Base-by-base conservation (phyloP, 2,329 filamentous ascomycete genomes). In the Cercospora beticola region DNA sequence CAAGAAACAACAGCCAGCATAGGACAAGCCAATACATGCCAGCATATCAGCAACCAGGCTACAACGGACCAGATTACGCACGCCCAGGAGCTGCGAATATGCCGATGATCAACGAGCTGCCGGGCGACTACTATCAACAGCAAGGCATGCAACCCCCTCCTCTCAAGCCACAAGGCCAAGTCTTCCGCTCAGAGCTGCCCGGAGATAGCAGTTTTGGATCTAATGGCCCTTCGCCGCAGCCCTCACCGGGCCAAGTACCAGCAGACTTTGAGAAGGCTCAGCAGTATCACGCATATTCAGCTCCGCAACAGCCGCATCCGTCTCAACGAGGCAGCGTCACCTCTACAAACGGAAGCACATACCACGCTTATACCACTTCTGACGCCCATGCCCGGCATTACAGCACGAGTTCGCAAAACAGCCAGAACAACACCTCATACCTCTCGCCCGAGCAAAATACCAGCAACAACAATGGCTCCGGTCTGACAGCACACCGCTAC, bases 31-130 rank as follows among this genome's bases (percentile, higher is more conserved):
- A 70, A 26, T 75, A 76, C 28, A 57, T 70, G 33, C 72, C 75
- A n/a, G 68, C 70, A 36, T 75, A 76, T 40, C 75, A 76, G 54
- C 72, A 75, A 65, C 64, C 64, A 26, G 71, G 72, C n/a, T 76
- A 77, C 46, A 70, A 70, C 12, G 74, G 72, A 8, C 73, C 75
- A 36, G 70, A 75, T 16, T 59, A 73, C 8, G 59, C 65, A 9
- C 66, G 69, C 62, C 43, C 75, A 59, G 67, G 76, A 70, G 26
- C 74, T 9, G 73, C 71, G 49, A 75, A 70, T 23, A 69, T 73
- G 73, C 68, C 75, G 68, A 31, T 80, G 76, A 78, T 82, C 58
- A 71, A 71, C 58, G 82, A 83, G 65, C 72, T 83, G 1, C 80
- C 80, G 9, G 82, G 81, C 64, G 80, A 81, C 43, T 79, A 79